Evolutionary conservation across 805 yeast genomes (phyloP), one percentile per base, ranked within the genome.

Genomic region (Suhomyces tanzawaensis): DNA sequence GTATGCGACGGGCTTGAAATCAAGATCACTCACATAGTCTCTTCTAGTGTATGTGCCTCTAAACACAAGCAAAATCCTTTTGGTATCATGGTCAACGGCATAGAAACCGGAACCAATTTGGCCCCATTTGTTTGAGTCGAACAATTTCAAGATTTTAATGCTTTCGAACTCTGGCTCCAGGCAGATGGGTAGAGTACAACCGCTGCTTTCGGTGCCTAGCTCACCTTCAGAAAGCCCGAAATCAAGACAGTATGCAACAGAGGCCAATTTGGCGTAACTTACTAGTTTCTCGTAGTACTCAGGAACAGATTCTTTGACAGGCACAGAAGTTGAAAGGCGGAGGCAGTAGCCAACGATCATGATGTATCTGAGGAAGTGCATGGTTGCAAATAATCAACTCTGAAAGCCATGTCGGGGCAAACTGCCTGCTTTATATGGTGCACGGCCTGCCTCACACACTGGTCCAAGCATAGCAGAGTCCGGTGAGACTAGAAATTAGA

Each of bases 11-110:
- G 77, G 78, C 3, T 63, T 36, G 25, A 74, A 65, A 26, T 70
- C 67, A 33, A 82, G 62, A 58, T 85, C 84, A 22, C 78, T 69
- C 9, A 71, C 39, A 82, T 85, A 80, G 53, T 85, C 93, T 29
- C 71, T 67, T 12, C 68, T 54, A 7, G 81, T 70, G 1, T 79
- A 61, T 0, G 88, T 77, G 4, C 93, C 93, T 59, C 88, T 70
- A 47, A 79, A 81, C 0, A 68, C 75, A 29, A 81, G 55, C 15
- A 73, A 53, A 4, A 84, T 60, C 33, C 71, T 66, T 30, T 66
- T 53, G 15, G 55, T 51, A 2, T 46, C 45, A 42, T 69, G 71
- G 52, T 80, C 84, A 7, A 71, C 60, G 7, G 78, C 76, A 17
- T 77, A 64, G 48, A 60, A 71, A 0, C 85, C 86, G 3, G 80